Evolutionary conservation across 257 asterid species (phyloP), one percentile per base, ranked within the genome.

Genomic region (Echium plantagineum): DNA sequence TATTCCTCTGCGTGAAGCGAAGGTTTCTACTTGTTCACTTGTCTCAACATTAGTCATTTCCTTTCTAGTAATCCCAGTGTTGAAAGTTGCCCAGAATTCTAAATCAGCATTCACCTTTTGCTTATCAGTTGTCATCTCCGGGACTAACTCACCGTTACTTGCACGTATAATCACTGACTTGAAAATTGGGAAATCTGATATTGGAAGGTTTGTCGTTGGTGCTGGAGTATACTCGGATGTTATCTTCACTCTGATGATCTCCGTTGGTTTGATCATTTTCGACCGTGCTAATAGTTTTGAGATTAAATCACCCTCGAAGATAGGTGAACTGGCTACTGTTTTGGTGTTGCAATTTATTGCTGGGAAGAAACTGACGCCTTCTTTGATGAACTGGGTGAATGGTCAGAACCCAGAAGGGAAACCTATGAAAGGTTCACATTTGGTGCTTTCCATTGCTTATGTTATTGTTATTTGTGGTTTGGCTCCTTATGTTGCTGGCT

Each of bases 141-240:
- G 90, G 7, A 79, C 98, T 0, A 86, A 94, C 18, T 77, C 85
- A 9, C 94, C 90, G 0, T 51, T 91, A 1, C 73, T 91, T 2
- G 80, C 98, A 0, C 71, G 97, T 22, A 55, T 85, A 2, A 74
- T 88, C 19, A 89, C 97, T 0, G 95, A 89, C 58, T 84, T 91
- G 55, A 89, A 91, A 78, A 91, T 91, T 19, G 97, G 97, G 0
- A 91, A 88, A 35, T 91, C 98, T 0, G 98, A 89, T 49, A 89
- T 91, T 0, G 97, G 98, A 21, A 70, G 87, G 13, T 91, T 91
- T 2, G 90, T 86, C 0, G 95, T 88, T 20, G 71, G 94, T 0
- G 87, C 97, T 0, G 95, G 95, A 9, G 69, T 85, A 15, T 90
- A 82, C 53, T 82, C 88, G 1, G 97, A 89, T 65, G 55, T 91